Base-by-base conservation (phyloP, 805 yeast genomes). In the Schwanniomyces occidentalis region DNA sequence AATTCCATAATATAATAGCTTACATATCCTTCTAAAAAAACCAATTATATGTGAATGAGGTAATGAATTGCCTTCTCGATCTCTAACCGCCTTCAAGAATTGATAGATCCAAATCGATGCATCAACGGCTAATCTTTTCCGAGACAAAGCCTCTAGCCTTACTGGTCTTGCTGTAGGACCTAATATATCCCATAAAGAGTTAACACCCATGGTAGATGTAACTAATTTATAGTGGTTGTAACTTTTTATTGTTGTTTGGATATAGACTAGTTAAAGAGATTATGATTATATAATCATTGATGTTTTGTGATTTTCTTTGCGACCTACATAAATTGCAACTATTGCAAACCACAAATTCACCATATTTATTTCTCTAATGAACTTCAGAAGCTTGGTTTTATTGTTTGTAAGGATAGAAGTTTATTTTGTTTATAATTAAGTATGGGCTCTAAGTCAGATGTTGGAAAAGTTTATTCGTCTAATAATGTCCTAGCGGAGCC, bases 121-220 rank as follows among this genome's bases (percentile, higher is more conserved):
- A 69, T 93, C 99, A 6, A 93, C 91, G 0, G 99, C 99, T 49
- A 93, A 66, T 34, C 75, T 69, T 54, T 82, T 84, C 38, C 89
- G 80, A 15, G 85, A 75, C 22, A 93, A 70, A 0, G 95, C 81
- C 56, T 91, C 98, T 18, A 93, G 71, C 35, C 91, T 73, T 2
- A 93, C 95, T 0, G 99, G 96, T 32, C 85, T 71, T 0, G 98
- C 93, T 0, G 91, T 77, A 0, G 96, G 95, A 5, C 88, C 95
- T 2, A 91, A 69, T 8, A 93, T 80, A 32, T 82, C 88, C 99
- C 99, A 93, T 30, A 93, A 75, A 6, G 93, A 85, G 49, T 86
- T 87, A 30, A 93, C 99, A 66, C 99, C 99, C 99, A 93, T 91
- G 9, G n/a, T n/a, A n/a, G n/a, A n/a, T n/a, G n/a, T n/a, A n/a